phyloP scores from a whole-genome alignment of 805 yeast species.

The Jamesozyma lodderae region DNA sequence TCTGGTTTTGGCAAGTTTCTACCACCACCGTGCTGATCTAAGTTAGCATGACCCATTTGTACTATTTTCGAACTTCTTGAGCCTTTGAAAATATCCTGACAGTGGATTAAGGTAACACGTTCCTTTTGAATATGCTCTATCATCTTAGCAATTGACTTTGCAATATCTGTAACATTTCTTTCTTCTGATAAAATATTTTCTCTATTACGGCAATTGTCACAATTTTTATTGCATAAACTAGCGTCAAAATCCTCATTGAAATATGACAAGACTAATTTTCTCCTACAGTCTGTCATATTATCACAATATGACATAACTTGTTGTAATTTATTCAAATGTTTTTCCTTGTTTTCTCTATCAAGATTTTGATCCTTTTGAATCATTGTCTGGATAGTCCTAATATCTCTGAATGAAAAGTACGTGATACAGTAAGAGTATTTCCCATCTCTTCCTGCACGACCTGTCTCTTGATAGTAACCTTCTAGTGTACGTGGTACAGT shows the following conservation, averaged over 20 bases:
- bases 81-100: constrained; percentile 80
- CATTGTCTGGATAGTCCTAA: constrained; percentile 63
- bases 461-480: constrained; percentile 97
- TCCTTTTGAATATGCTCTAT: constrained; percentile 47
- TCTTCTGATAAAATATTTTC: constrained; percentile 37
- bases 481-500: constrained; percentile 86
- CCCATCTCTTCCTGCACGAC: constrained; percentile 98
- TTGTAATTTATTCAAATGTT: constrained; percentile 65
- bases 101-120: constrained; percentile 67
- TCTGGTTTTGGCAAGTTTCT: constrained; percentile 52
- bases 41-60: constrained; percentile 50
- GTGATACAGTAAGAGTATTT: constrained; percentile 69
- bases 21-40: constrained; percentile 63
- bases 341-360: constrained; percentile 57
- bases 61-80: constrained; percentile 54
- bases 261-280: constrained; percentile 82
- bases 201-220: constrained; percentile 73
- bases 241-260: constrained; percentile 79
- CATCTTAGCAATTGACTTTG: constrained; percentile 50
- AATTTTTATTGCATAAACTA: constrained; percentile 53
- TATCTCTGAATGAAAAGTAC: constrained; percentile 76
- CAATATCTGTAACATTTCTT: constrained; percentile 61
- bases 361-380: constrained; percentile 70
- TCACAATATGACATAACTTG: constrained; percentile 92
- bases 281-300: constrained; percentile 81